Conservation (phyloP, 164 flowering plant species). For the Liriodendron chinense region DNA sequence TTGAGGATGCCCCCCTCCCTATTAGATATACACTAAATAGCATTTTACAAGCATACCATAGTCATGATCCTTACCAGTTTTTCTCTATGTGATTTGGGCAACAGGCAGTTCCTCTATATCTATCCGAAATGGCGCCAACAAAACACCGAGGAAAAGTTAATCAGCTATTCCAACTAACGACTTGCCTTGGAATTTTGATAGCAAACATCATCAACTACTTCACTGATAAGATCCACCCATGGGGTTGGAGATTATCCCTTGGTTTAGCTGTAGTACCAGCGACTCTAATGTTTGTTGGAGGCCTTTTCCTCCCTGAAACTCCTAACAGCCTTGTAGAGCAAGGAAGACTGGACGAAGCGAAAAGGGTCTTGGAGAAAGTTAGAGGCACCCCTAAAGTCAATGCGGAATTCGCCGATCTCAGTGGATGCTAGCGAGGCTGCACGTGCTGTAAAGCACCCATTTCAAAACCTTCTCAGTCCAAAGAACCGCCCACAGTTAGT, state of each 20-base stretch:
- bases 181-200: too few species aligned
- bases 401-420: conserved; percentile 77
- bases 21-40: too few species aligned
- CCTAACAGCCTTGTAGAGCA: conserved; percentile 91
- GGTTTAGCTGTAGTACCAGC: too few species aligned
- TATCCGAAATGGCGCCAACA: conserved; percentile 93
- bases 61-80: too few species aligned
- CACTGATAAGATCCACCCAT: too few species aligned
- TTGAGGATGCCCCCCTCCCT: too few species aligned
- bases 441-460: conserved; percentile 64
- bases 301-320: conserved; percentile 80
- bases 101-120: conserved; percentile 89
- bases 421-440: conserved; percentile 73
- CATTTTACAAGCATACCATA: too few species aligned
- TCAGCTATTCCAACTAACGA: too few species aligned
- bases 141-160: conserved; percentile 76
- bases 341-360: conserved; percentile 62
- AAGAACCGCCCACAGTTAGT: conserved; percentile 78
- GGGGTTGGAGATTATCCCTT: too few species aligned
- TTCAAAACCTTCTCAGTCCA: conserved; percentile 56
- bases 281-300: conserved; percentile 68
- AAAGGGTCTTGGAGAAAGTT: conserved; percentile 51
- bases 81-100: not conserved
- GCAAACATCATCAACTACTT: too few species aligned
- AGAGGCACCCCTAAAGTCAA: conserved; percentile 76